Conservation (phyloP, 768 basidiomycete genomes). For the Fomitopsis pulvina region DNA sequence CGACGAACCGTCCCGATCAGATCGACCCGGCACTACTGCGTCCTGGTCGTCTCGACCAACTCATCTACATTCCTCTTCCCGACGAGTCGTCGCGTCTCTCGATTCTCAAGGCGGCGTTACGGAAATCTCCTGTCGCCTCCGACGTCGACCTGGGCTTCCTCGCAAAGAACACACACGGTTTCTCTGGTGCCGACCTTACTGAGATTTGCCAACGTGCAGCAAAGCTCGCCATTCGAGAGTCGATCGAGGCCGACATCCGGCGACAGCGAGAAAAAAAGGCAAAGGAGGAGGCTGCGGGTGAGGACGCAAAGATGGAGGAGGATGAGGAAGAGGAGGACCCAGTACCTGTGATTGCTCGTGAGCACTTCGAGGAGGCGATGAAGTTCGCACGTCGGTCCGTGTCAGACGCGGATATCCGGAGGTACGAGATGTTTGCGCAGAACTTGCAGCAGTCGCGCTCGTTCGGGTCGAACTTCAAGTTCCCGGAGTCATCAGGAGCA, state of each 20-base stretch:
- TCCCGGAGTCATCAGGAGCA: conserved; percentile 67
- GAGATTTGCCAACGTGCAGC: conserved; percentile 98
- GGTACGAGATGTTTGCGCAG: conserved; percentile 99
- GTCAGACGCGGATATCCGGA: conserved; percentile 91
- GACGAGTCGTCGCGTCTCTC: conserved; percentile 88
- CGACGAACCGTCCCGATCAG: conserved; percentile 95
- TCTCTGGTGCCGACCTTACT: conserved; percentile 99
- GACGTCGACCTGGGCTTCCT: conserved; percentile 84
- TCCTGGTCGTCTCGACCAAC: conserved; percentile 97
- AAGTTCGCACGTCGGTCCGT: conserved; percentile 95
- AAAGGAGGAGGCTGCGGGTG: conserved; percentile 67
- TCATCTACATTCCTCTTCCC: conserved; percentile 98
- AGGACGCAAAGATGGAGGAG: conserved; percentile 66
- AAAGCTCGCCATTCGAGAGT: conserved; percentile 93
- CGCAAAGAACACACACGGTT: conserved; percentile 91
- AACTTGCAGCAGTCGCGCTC: conserved; percentile 88
- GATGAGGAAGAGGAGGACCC: conserved; percentile 79
- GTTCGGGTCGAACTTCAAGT: conserved; percentile 95
- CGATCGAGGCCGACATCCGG: conserved; percentile 89
- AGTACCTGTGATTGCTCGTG: conserved; percentile 81
- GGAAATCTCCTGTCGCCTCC: conserved; percentile 82
- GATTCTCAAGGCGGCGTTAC: conserved; percentile 86
- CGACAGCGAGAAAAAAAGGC: conserved; percentile 72
- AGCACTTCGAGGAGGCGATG: conserved; percentile 99
- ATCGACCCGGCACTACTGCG: conserved; percentile 90